Percentiles rank a stretch among this genome's conserved stretches.
Evolutionary conservation across 1,284 basidiomycete species (phyloP).

Genomic region (Irpex sp.): DNA sequence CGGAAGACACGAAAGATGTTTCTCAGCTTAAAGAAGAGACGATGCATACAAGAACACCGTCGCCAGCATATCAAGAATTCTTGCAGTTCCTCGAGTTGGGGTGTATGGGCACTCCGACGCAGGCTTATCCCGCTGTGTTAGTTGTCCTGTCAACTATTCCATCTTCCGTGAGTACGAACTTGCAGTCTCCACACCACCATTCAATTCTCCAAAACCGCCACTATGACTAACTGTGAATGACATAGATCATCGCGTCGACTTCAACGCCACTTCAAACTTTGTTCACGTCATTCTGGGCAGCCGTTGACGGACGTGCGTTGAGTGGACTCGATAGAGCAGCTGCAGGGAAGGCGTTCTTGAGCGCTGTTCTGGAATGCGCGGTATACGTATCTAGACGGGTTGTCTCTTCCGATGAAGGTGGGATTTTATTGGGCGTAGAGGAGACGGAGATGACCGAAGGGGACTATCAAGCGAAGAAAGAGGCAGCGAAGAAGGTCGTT

Average conservation of each 20-base stretch:
- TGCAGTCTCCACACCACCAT: too few species aligned
- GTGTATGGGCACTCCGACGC: conserved; percentile 70
- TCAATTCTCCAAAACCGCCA: background rate
- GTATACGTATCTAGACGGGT: conserved; percentile 52
- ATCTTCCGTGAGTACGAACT: conserved; percentile 37
- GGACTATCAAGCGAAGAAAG: background rate
- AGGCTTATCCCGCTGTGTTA: conserved; percentile 77
- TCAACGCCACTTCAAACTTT: conserved; percentile 40
- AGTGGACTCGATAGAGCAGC: conserved; percentile 47
- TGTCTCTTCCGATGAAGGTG: conserved; percentile 17
- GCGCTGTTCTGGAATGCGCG: conserved; percentile 67
- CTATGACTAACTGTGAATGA: conserved; percentile 6
- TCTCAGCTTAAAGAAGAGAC: background rate
- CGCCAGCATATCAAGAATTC: conserved; percentile 59
- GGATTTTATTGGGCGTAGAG: conserved; percentile 7
- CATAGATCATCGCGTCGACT: conserved; percentile 17
- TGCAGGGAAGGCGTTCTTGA: conserved; percentile 60
- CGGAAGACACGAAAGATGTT: background rate
- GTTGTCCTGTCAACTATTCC: conserved; percentile 81
- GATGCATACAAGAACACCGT: background rate
- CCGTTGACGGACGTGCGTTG: conserved; percentile 63
- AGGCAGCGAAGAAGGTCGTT: conserved; percentile 31
- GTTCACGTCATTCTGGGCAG: conserved; percentile 76
- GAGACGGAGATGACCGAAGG: conserved; percentile 6
- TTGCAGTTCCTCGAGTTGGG: conserved; percentile 70